phyloP scores from a whole-genome alignment of 139 green algal species.

The Haematococcus sp. region DNA sequence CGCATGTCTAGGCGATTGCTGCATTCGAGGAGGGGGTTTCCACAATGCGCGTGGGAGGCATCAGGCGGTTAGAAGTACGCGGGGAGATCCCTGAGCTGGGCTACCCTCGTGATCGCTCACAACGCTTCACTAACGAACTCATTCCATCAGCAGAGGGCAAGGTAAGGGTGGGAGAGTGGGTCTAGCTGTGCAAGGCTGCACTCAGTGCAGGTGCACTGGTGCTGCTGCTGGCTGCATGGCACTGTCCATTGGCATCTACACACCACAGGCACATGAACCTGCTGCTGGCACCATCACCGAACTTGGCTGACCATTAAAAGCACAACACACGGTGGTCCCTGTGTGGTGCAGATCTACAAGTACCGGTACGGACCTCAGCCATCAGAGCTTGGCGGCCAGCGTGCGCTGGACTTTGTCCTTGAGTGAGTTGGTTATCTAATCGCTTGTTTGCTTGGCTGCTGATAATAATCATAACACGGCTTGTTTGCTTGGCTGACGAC shows the following conservation, averaged over 20 bases:
- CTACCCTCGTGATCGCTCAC: slow-evolving; percentile 45
- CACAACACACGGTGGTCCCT: too few species aligned
- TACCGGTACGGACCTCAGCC: slow-evolving; percentile 54
- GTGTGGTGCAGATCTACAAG: slow-evolving; percentile 11
- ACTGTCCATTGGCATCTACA: slow-evolving; percentile 1
- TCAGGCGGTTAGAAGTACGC: slow-evolving; percentile 52
- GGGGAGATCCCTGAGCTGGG: slow-evolving; percentile 50
- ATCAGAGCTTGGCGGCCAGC: slow-evolving; percentile 63
- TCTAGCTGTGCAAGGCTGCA: too few species aligned
- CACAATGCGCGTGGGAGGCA: slow-evolving; percentile 59
- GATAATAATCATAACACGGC: too few species aligned
- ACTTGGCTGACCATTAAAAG: too few species aligned
- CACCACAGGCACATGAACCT: background rate
- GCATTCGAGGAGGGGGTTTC: slow-evolving; percentile 80
- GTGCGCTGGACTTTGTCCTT: slow-evolving; percentile 89
- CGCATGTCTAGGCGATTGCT: slow-evolving; percentile 58
- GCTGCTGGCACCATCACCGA: slow-evolving; percentile 7
- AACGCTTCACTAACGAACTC: slow-evolving; percentile 55
- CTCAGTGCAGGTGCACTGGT: too few species aligned
- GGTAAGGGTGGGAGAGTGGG: too few species aligned
- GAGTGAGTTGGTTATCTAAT: slow-evolving; percentile 9
- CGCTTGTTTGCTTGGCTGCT: too few species aligned
- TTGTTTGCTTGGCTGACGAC: too few species aligned
- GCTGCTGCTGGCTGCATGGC: background rate
- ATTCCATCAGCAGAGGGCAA: slow-evolving; percentile 14